Conservation (phyloP, 768 basidiomycete species). For the Termitomyces heimii region DNA sequence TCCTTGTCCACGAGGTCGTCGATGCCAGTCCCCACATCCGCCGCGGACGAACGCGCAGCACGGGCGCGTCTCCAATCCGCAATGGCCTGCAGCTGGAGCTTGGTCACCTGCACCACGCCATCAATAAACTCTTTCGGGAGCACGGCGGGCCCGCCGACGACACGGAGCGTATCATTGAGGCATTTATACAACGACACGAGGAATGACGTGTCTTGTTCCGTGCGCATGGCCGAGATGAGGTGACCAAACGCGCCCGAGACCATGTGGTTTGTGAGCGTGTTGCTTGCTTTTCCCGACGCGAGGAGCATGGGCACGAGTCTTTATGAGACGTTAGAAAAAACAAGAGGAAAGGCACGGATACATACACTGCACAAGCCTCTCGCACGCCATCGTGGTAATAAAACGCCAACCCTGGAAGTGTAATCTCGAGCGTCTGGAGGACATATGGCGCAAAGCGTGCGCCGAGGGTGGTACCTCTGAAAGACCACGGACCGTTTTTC, state of each 20-base stretch:
- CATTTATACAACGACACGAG: not conserved
- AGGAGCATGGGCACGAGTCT: slow-evolving; percentile 73
- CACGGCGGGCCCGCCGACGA: slow-evolving; percentile 48
- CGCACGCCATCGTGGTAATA: slow-evolving; percentile 84
- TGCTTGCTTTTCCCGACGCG: slow-evolving; percentile 58
- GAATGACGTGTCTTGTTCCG: not conserved
- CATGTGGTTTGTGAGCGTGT: slow-evolving; percentile 63
- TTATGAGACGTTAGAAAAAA: too few relatives aligned
- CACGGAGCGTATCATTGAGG: slow-evolving; percentile 8
- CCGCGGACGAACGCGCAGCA: slow-evolving; percentile 15
- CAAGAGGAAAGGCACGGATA: slow-evolving; percentile 7
- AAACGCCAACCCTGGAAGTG: slow-evolving; percentile 65
- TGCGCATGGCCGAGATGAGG: not conserved
- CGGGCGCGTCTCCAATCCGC: slow-evolving; percentile 65
- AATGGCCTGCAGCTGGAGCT: slow-evolving; percentile 60
- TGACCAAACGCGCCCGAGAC: slow-evolving; percentile 23
- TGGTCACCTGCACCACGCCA: slow-evolving; percentile 61
- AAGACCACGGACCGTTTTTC: slow-evolving; percentile 69
- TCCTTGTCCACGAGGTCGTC: slow-evolving; percentile 41
- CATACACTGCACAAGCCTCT: slow-evolving; percentile 72
- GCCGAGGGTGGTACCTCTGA: too few relatives aligned
- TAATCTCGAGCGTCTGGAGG: slow-evolving; percentile 62
- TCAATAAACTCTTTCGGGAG: slow-evolving; percentile 49
- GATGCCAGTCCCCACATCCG: not conserved
- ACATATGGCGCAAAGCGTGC: slow-evolving; percentile 21